Base-by-base conservation (phyloP, 2,329 filamentous ascomycete genomes). In the Cercospora zeae-maydis region DNA sequence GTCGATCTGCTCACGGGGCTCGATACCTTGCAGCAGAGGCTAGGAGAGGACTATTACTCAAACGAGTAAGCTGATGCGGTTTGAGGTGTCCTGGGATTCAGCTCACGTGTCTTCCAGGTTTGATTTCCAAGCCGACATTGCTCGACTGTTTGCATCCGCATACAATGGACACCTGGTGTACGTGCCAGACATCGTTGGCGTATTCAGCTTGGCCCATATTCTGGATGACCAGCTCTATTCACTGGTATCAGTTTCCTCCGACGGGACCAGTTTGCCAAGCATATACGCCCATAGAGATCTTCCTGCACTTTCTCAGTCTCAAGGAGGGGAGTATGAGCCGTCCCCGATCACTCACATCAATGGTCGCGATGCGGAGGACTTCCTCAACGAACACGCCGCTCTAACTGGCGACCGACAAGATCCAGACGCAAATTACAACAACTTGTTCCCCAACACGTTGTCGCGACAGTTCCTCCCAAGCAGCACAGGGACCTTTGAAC, bases 151-250 rank as follows among this genome's bases (percentile, higher is more conserved):
- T 56, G 70, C 68, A 16, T 69, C 70, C 11, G 77, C 75, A 2
- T 76, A 79, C 61, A 77, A 79, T 64, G 77, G 77, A n/a, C 77
- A 79, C 65, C 73, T 78, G 16, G 66, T 66, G 6, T 78, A 74
- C 64, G 69, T 73, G 13, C 72, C 76, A 0, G 76, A 77, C 55
- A 76, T 78, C 45, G 66, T 75, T 19, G 71, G 69, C 1, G 73
- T 74, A 6, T 77, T 78, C 68, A 71, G 72, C n/a, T 77, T 78
- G 56, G 0, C 74, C 71, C 4, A 67, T 19, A 6, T 56, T n/a
- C 13, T 42, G n/a, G 30, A 58, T 11, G 36, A 24, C 6, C 19
- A 33, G 5, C 21, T 36, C 19, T 56, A 21, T 16, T 39, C 53
- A 39, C 62, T 69, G 3, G 27, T 58, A 42, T 69, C 68, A 16